Percentiles rank a stretch among this genome's conserved stretches.
These are phyloP conservation scores for Malassezia globosa DNA, from an alignment of 1,284 basidiomycete genomes.

Conservation along the genomic window DNA sequence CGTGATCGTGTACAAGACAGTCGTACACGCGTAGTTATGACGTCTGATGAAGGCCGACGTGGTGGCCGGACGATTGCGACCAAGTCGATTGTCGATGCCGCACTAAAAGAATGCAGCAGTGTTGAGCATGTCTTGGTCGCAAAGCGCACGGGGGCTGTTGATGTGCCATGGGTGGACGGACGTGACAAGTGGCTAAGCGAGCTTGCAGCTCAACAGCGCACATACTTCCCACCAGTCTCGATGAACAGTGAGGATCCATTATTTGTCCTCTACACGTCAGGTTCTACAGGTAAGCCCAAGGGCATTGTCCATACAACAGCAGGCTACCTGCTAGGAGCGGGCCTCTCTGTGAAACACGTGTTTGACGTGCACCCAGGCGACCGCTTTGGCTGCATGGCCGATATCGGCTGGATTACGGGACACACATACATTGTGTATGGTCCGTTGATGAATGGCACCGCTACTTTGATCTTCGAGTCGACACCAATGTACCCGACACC, in stretches of 20 bases:
- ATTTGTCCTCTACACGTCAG: constrained; percentile 91
- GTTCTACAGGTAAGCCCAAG: constrained; percentile 92
- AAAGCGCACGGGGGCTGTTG: constrained; percentile 66
- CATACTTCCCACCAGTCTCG: constrained; percentile 75
- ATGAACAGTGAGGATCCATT: constrained; percentile 86
- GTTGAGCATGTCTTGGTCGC: constrained; percentile 89
- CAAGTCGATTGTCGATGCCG: constrained; percentile 83
- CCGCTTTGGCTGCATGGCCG: constrained; percentile 90
- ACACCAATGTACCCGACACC: constrained; percentile 94
- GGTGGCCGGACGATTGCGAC: constrained; percentile 93
- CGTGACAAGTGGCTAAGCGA: constrained; percentile 97
- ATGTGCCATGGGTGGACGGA: constrained; percentile 70
- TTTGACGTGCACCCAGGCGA: constrained; percentile 75
- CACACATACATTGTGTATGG: constrained; percentile 98
- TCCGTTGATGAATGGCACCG: constrained; percentile 77
- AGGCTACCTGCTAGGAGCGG: constrained; percentile 82
- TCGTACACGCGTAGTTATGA: constrained; percentile 77
- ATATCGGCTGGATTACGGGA: constrained; percentile 97
- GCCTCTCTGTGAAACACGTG: constrained; percentile 85
- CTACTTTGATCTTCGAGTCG: constrained; percentile 88
- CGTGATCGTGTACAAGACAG: constrained; percentile 88
- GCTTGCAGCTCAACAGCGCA: constrained; percentile 68
- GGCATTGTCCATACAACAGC: constrained; percentile 89
- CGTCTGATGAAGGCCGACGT: constrained; percentile 84
- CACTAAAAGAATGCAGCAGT: constrained; percentile 68